Evolutionary conservation across 1,284 basidiomycete species (phyloP), one percentile per base, ranked within the genome.

Genomic region (Heterobasidion annosum): DNA sequence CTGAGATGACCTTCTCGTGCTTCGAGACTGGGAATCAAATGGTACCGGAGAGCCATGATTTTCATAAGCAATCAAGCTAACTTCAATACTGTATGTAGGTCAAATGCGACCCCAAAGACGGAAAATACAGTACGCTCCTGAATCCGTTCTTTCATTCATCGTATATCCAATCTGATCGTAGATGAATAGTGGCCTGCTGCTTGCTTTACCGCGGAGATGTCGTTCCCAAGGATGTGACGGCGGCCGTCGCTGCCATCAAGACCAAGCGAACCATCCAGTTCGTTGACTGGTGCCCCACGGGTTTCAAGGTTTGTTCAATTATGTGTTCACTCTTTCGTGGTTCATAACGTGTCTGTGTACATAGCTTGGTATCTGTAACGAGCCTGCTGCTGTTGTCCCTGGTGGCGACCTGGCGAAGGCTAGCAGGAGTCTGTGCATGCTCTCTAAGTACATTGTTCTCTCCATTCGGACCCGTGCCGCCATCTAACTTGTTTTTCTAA

Each of bases 1-100:
- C 91, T 49, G 96, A 99, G 70, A 97, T 99, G 93, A 98, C 96
- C 60, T 94, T 92, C 77, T 88, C 94, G 56, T 97, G 93, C 78
- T 99, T 99, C 74, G 96, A 99, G 78, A 81, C 83, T 61, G 93
- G 93, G 62, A 97, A 96, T 77, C 96, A 98, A 76, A 96, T 99
- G 95, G 96, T 80, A 59, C 52, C 7, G 16, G 16, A 3, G 4
- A 13, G 13, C 40, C 8, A 13, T 4, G 13, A 2, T 43, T 5
- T 5, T 5, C 25, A 25, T 25, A 25, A 25, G 25, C 25, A 25
- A 25, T 93, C 63, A 96, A 96, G n/a, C n/a, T n/a, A n/a, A n/a
- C n/a, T n/a, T n/a, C n/a, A n/a, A n/a, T n/a, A n/a, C n/a, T n/a
- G n/a, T n/a, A n/a, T n/a, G n/a, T n/a, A n/a, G n/a, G n/a, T 93